A percentile compares a stretch with the other conserved stretches of the same genome.
Evolutionary conservation across 164 flowering plant genomes (phyloP).

Genomic region (Platanus orientalis): DNA sequence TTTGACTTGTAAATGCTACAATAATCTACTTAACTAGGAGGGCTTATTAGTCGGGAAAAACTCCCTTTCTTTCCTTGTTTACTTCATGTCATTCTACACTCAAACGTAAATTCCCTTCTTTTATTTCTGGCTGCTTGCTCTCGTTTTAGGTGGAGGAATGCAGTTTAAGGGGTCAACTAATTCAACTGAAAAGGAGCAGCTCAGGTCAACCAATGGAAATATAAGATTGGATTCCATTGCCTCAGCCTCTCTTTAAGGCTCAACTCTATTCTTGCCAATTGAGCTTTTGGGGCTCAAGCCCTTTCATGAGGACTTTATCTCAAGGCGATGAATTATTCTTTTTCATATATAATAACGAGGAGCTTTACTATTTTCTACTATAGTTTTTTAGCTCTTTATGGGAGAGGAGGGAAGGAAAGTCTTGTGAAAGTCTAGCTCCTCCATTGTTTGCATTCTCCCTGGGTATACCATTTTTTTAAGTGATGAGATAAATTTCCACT

Average conservation of each 20-base stretch:
- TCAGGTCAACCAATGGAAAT: slow-evolving; percentile 5
- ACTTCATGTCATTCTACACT: neutral
- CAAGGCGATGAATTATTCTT: too few species aligned
- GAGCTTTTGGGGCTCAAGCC: too few species aligned
- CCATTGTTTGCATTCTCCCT: too few species aligned
- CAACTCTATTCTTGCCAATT: too few species aligned
- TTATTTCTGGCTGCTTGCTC: neutral
- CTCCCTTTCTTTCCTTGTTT: neutral
- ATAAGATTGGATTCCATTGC: neutral
- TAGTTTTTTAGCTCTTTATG: too few species aligned
- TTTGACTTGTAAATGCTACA: neutral
- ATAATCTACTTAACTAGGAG: neutral
- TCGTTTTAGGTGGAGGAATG: slow-evolving; percentile 61
- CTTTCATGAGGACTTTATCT: too few species aligned
- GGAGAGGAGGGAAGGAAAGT: too few species aligned
- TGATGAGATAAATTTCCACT: too few species aligned
- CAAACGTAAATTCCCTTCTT: neutral
- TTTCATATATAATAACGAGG: too few species aligned
- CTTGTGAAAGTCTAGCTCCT: too few species aligned
- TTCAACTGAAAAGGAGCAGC: slow-evolving; percentile 32
- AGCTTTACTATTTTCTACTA: too few species aligned
- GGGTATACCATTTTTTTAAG: too few species aligned
- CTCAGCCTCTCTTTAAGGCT: neutral
- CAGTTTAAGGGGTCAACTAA: slow-evolving; percentile 53
- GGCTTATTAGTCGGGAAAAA: neutral